A percentile compares a stretch with the other conserved stretches of the same genome.
Evolutionary conservation across 352 stramenopile species (phyloP).

Genomic region (Phytophthora tubulina): DNA sequence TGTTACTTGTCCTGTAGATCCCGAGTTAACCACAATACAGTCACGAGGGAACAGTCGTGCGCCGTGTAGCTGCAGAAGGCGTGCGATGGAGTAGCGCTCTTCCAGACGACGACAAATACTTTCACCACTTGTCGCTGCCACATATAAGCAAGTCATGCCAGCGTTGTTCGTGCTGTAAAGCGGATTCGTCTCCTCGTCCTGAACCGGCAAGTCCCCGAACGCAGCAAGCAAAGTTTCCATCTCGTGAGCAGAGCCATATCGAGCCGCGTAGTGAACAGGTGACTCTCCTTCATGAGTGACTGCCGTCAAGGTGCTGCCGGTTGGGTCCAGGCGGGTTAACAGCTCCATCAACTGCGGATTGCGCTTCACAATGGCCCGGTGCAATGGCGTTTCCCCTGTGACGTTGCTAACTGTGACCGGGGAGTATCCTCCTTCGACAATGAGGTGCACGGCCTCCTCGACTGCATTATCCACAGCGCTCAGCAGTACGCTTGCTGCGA

Average conservation of each 20-base stretch:
- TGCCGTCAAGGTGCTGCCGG: slow-evolving; percentile 7
- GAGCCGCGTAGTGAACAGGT: slow-evolving; percentile 23
- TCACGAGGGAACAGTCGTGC: slow-evolving; percentile 26
- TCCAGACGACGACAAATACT: background rate
- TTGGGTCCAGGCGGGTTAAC: slow-evolving; percentile 17
- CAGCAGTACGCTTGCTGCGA: slow-evolving; percentile 13
- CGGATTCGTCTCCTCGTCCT: slow-evolving; percentile 13
- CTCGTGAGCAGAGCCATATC: slow-evolving; percentile 11
- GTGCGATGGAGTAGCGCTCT: slow-evolving; percentile 18
- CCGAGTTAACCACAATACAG: background rate
- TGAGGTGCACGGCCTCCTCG: slow-evolving; percentile 23
- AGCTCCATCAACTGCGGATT: slow-evolving; percentile 28
- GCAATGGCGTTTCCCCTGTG: slow-evolving; percentile 25
- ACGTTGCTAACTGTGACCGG: slow-evolving; percentile 10
- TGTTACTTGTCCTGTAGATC: background rate
- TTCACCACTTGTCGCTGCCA: slow-evolving; percentile 2
- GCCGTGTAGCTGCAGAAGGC: slow-evolving; percentile 26
- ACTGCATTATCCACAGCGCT: slow-evolving; percentile 15
- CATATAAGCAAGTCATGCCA: slow-evolving; percentile 9
- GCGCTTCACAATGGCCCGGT: slow-evolving; percentile 26
- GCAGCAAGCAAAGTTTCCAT: slow-evolving; percentile 14
- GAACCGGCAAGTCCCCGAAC: slow-evolving; percentile 16
- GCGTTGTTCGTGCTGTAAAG: slow-evolving; percentile 11
- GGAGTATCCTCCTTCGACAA: slow-evolving; percentile 33
- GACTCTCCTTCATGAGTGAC: slow-evolving; percentile 1